Base-by-base conservation (phyloP, 2,329 filamentous ascomycete species). In the Arthrobotrys sphaeroides region DNA sequence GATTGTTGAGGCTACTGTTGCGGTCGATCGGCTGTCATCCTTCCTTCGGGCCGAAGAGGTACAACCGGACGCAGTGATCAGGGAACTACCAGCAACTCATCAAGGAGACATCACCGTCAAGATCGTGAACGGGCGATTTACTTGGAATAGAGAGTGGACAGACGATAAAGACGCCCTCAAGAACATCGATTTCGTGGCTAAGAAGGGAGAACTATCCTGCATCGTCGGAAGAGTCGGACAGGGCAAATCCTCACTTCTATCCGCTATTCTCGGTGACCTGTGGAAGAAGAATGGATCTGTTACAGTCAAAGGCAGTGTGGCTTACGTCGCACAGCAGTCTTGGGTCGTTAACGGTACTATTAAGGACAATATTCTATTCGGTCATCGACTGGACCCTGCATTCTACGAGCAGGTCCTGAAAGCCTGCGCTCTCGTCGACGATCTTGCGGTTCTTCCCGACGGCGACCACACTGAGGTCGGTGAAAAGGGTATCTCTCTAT, bases 341-440 rank as follows among this genome's bases (percentile, higher is more conserved):
- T 99, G 96, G 95, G 91, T 99, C 61, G 94, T 98, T 90, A 99
- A 99, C 81, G 95, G 95, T 6, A 96, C 92, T 28, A 94, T 99
- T 68, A 92, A 93, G 80, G 95, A 99, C 81, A 99, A 99, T 81
- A 97, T 99, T 79, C 86, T 97, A 3, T 99, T 99, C 81, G 95
- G 95, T 1, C 93, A 99, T 83, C 90, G 92, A 51, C 97, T 91
- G 85, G 94, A 99, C 82, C 90, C 94, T 3, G 87, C 90, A 28
- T 99, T 99, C 83, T 99, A 99, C 83, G 92, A 98, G 67, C 90
- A 91, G 80, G 97, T 94, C 0, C 86, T 99, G 59, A 90, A 92
- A 81, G 94, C 95, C 42, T 99, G 96, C 82, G 95, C 95, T 49
- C 85, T 99, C 33, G 81, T 90, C 4, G 94, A 97, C 78, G 95